phyloP scores from a whole-genome alignment of 129 eudicot genomes.

The Ambrosia trifida region DNA sequence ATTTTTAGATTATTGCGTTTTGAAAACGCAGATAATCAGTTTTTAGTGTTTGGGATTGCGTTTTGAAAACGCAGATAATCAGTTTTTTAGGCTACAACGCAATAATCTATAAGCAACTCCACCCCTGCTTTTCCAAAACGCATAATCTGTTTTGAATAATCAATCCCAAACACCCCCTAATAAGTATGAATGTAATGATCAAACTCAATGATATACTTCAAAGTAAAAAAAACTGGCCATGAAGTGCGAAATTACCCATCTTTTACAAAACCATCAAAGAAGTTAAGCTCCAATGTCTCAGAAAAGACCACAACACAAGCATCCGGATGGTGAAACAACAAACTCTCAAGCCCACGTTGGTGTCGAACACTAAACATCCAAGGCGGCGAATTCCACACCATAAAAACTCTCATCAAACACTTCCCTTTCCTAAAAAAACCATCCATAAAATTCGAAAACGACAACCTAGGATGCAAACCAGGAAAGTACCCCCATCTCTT shows the following conservation, averaged over 20 bases:
- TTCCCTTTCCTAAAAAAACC: conserved; percentile 73
- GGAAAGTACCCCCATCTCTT: conserved; percentile 97
- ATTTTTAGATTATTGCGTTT: no score
- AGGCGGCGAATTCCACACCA: conserved; percentile 97
- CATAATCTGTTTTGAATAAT: no score
- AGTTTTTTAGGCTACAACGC: no score
- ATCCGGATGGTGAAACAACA: conserved; percentile 69
- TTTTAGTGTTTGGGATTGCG: no score
- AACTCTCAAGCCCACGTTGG: conserved; percentile 81
- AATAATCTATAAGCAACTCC: no score
- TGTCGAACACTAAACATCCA: conserved; percentile 83
- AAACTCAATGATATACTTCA: neutral
- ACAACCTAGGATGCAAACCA: conserved; percentile 57
- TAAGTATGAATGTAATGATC: neutral
- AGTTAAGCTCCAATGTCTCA: conserved; percentile 86
- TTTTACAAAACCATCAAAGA: conserved; percentile 63
- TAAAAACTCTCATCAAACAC: conserved; percentile 76
- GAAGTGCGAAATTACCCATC: conserved; percentile 66
- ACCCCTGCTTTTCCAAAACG: no score
- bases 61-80: no score
- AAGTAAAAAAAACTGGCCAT: no score
- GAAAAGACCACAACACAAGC: conserved; percentile 88
- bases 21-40: no score
- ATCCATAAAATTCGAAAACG: conserved; percentile 75
- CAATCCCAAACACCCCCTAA: no score